Base-by-base conservation (phyloP, 441 rosid species). In the Adansonia gregorii region DNA sequence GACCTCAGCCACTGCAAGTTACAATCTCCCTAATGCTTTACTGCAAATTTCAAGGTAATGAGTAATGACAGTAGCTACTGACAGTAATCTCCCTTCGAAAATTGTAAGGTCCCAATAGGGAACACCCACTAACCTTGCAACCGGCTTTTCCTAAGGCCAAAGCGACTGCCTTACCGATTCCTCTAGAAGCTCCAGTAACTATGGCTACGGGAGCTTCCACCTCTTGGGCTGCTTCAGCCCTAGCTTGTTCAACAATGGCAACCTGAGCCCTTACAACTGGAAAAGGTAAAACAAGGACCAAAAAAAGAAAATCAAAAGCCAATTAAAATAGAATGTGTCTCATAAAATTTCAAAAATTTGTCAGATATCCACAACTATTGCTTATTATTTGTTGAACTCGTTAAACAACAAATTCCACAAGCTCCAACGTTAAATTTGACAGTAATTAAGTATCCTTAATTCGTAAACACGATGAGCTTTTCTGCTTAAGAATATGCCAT, bases 151-250 rank as follows among this genome's bases (percentile, higher is more conserved):
- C 97, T 82, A 95, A 70, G 54, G 95, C 79, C 75, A 93, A 82
- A 12, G 99, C 99, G 83, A 95, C 82, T 49, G 98, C 94, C 87
- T 79, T 95, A 52, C 99, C 96, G 79, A 94, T 95, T 76, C 98
- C 97, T 83, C 98, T 89, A 41, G 99, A 95, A 51, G 98, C 99
- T 83, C 98, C 98, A 2, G 97, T 94, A 55, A 95, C 93, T 52
- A 95, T 70, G 51, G 86, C 99, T 14, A 90, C 98, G 0, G 97
- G 97, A 58, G 96, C 81, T 78, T 93, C 94, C 73, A 88, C 89
- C 71, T 85, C 86, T 63, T 69, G 80, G 52, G 79, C 83, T 56
- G 82, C 84, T 77, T 81, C 89, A 2, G 78, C 59, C 56, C 81
- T 85, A 48, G 86, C 72, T 80, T 83, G 82, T 82, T 89, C 93